Evolutionary conservation across 169 alveolate genomes (phyloP), one percentile per base, ranked within the genome.

Genomic region (Cryptosporidium muris): DNA sequence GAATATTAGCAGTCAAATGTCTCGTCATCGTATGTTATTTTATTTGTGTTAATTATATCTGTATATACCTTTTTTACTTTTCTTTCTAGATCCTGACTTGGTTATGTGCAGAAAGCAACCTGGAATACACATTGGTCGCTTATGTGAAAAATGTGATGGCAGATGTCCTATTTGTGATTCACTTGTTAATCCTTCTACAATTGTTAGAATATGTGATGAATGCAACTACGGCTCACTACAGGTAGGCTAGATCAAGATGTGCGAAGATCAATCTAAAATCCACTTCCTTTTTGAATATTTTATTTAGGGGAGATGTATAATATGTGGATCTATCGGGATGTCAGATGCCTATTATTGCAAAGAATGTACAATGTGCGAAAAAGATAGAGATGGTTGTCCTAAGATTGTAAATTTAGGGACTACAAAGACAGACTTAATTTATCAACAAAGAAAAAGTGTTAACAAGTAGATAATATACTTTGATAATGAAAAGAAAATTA

Each of bases 341-440:
- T 95, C 99, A 43, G 99, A 98, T 88, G 99, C 99, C 1, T 98
- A 97, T 92, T 97, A 97, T 89, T 98, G 99, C 88, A 96, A 95
- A 89, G 99, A 96, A 89, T 98, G 99, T 92, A 95, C 97, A 45
- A 94, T 96, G 80, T 92, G 97, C 81, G 99, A 97, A 89, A 98
- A 97, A 89, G 99, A 97, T 82, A 97, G 99, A 56, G 99, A 98
- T 92, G 99, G 99, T 8, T 98, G 99, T 82, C 99, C 99, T 3
- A 98, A 97, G 91, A 97, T 98, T 37, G 97, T 98, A 12, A 98
- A 97, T 92, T 91, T 98, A 66, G 99, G 99, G 9, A 94, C 98
- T 63, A 99, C 99, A 14, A 97, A 95, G 88, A 96, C 99, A 37
- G 99, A 98, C 93, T 91, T 95, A 65, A 96, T 96, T 92, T 98